phyloP scores from a whole-genome alignment of 306 rosid species.

The Castanospermum australe region DNA sequence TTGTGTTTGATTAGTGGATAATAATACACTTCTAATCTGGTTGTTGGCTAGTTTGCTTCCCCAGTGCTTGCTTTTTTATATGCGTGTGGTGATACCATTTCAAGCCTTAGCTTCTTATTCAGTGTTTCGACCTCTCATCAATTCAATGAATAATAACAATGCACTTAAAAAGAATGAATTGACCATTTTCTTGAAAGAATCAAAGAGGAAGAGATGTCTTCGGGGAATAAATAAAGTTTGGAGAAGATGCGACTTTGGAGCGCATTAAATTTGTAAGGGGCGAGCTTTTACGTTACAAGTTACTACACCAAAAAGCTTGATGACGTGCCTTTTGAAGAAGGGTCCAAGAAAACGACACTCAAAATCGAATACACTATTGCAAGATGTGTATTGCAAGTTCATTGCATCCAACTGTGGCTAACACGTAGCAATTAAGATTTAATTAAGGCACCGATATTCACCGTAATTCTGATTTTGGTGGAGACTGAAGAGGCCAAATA shows the following conservation, averaged over 20 bases:
- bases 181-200: background rate
- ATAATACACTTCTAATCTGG: constrained; percentile 23
- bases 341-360: background rate
- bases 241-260: background rate
- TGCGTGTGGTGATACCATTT: background rate
- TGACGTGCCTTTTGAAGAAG: background rate
- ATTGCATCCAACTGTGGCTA: constrained; percentile 4
- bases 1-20: constrained; percentile 20
- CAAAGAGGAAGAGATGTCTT: background rate
- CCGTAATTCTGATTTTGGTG: background rate
- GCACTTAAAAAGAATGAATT: background rate
- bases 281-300: background rate
- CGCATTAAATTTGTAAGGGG: background rate
- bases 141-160: background rate
- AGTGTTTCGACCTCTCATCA: background rate
- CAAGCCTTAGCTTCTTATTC: background rate
- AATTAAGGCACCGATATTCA: background rate
- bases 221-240: background rate
- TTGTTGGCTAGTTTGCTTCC: constrained; percentile 40
- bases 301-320: background rate
- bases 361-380: background rate
- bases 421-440: background rate
- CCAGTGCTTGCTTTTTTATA: background rate
- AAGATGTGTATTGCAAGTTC: background rate
- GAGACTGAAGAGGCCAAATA: background rate